These are phyloP conservation scores for Linnemannia elongata DNA, from an alignment of 192 early-diverging fungal species.

Conservation along the genomic window DNA sequence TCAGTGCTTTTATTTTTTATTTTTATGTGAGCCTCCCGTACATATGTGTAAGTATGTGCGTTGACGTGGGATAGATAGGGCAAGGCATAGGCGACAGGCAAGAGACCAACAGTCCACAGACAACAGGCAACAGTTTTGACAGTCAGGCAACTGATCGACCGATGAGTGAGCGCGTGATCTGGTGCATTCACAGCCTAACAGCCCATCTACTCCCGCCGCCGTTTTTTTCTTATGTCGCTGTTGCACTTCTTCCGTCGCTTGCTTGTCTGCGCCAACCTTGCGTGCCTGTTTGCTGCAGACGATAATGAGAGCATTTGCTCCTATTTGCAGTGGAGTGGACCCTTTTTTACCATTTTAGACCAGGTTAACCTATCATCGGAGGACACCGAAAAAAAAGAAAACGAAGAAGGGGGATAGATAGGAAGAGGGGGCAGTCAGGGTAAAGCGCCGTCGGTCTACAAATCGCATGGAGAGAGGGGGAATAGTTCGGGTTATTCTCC, in stretches of 20 bases:
- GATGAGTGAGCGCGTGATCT: not conserved
- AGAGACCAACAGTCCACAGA: not conserved
- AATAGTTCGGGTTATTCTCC: not conserved
- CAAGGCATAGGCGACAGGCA: not conserved
- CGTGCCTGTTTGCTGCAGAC: not conserved
- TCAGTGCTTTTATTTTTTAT: not conserved
- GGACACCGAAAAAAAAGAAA: not conserved
- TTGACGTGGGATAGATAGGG: not conserved
- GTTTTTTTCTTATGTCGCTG: not conserved
- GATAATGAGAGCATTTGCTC: not conserved
- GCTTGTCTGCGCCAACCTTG: not conserved
- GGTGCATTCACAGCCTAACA: not conserved
- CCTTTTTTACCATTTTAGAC: slow-evolving; percentile 2
- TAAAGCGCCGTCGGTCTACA: not conserved
- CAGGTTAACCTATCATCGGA: not conserved
- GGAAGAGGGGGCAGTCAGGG: not conserved
- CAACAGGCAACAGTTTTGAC: not conserved
- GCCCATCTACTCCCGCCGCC: not conserved
- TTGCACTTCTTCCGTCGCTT: not conserved
- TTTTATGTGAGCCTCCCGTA: not conserved
- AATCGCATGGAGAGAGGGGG: not conserved
- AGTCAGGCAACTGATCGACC: not conserved
- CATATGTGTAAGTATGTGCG: not conserved
- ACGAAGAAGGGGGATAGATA: not conserved
- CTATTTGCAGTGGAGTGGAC: not conserved